Evolutionary conservation across 352 stramenopile species (phyloP).

Genomic region (Globisporangium irregulare): DNA sequence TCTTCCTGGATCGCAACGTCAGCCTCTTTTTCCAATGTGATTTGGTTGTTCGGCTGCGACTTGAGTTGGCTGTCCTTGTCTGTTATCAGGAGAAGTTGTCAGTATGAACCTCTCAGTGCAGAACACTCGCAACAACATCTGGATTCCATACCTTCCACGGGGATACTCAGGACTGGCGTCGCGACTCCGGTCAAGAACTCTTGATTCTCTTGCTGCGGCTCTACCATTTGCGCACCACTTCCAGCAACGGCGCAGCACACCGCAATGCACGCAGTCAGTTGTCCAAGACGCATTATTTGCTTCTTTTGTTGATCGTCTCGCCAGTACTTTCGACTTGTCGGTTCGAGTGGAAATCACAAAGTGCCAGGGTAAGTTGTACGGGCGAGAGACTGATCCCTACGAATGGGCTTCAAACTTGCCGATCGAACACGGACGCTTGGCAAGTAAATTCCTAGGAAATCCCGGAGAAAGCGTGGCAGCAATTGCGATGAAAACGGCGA

Average conservation of each 20-base stretch:
- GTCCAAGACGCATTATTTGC: conserved; percentile 5
- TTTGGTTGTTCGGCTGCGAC: neutral
- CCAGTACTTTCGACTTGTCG: neutral
- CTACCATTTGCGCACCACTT: neutral
- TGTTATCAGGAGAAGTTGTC: neutral
- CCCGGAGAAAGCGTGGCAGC: neutral
- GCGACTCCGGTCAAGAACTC: neutral
- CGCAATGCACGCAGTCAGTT: neutral
- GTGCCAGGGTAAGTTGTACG: neutral
- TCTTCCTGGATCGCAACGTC: neutral
- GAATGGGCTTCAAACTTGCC: neutral
- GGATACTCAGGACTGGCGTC: neutral
- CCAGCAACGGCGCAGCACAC: conserved; percentile 1
- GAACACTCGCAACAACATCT: neutral
- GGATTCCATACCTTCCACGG: neutral
- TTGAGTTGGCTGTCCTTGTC: neutral
- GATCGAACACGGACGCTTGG: neutral
- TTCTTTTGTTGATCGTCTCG: neutral
- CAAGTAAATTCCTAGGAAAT: neutral
- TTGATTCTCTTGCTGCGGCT: neutral
- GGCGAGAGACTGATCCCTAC: neutral
- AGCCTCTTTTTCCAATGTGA: neutral
- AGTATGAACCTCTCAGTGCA: neutral
- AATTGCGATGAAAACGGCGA: neutral
- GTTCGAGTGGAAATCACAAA: neutral